Percentiles rank a stretch among this genome's conserved stretches.
Evolutionary conservation across 2,329 filamentous ascomycete genomes (phyloP).

Genomic region (Epichloe gansuensis): DNA sequence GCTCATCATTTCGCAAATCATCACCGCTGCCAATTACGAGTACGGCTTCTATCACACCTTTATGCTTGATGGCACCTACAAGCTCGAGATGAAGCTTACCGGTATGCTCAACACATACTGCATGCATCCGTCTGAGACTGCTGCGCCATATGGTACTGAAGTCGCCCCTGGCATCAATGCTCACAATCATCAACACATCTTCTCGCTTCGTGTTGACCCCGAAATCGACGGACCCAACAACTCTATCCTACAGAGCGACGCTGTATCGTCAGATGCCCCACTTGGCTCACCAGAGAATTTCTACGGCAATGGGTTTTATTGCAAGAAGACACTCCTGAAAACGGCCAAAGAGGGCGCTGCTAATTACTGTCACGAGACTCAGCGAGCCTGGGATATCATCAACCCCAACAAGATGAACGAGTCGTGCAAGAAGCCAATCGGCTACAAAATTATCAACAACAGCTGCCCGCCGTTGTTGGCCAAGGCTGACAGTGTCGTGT

Average conservation of each 20-base stretch:
- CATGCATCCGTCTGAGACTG: slow-evolving; percentile 25
- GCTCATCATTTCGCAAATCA: slow-evolving; percentile 50
- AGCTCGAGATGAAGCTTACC: slow-evolving; percentile 40
- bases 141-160: slow-evolving; percentile 43
- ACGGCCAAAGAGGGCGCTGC: slow-evolving; percentile 13
- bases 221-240: slow-evolving; percentile 50
- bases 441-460: slow-evolving; percentile 32
- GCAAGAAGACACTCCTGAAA: slow-evolving; percentile 15
- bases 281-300: slow-evolving; percentile 56
- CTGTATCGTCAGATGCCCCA: slow-evolving; percentile 44
- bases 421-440: slow-evolving; percentile 28
- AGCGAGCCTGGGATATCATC: slow-evolving; percentile 21
- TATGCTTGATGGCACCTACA: slow-evolving; percentile 52
- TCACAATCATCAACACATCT: slow-evolving; percentile 59
- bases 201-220: slow-evolving; percentile 53
- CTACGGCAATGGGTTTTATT: slow-evolving; percentile 61
- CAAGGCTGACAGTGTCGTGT: slow-evolving; percentile 25
- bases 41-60: slow-evolving; percentile 31
- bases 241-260: slow-evolving; percentile 58
- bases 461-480: slow-evolving; percentile 35
- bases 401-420: slow-evolving; percentile 29
- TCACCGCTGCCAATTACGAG: slow-evolving; percentile 55
- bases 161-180: slow-evolving; percentile 50
- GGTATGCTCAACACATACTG: slow-evolving; percentile 30
- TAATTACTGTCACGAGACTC: slow-evolving; percentile 17